phyloP scores from a whole-genome alignment of 257 asterid genomes.

The Striga asiatica region DNA sequence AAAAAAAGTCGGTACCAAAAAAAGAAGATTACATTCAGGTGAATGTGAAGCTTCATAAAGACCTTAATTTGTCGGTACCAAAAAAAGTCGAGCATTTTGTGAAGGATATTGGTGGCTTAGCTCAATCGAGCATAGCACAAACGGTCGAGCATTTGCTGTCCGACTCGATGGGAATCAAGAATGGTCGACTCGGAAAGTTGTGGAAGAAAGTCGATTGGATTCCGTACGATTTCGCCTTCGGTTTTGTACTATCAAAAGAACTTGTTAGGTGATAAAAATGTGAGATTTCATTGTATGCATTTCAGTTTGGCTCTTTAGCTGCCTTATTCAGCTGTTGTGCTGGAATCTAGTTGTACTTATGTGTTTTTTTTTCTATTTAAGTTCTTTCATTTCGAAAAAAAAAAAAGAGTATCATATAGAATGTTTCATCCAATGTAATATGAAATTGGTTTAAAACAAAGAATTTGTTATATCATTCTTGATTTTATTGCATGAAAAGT shows the following conservation, averaged over 20 bases:
- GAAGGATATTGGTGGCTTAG: conserved; percentile 48
- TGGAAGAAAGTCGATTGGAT: conserved; percentile 57
- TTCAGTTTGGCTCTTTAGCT: too few species aligned
- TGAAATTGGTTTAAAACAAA: too few species aligned
- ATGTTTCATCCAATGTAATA: too few species aligned
- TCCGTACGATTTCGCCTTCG: conserved; percentile 64
- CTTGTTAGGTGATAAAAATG: neutral
- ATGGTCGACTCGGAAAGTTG: conserved; percentile 27
- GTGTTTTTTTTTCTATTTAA: too few species aligned
- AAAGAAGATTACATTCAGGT: conserved; percentile 84
- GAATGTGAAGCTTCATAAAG: conserved; percentile 46
- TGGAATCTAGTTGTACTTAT: too few species aligned
- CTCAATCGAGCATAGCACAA: conserved; percentile 36
- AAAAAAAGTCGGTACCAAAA: too few species aligned
- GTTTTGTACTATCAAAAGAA: conserved; percentile 33
- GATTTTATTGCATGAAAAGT: too few species aligned
- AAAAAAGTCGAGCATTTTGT: conserved; percentile 55
- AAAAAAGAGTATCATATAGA: too few species aligned
- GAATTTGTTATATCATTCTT: too few species aligned
- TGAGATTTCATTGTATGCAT: too few species aligned
- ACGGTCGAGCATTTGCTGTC: conserved; percentile 48
- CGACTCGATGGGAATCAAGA: conserved; percentile 16
- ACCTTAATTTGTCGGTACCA: conserved; percentile 52
- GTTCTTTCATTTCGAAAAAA: too few species aligned
- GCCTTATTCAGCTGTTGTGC: too few species aligned